phyloP scores from a whole-genome alignment of 352 stramenopile genomes.

The Phytophthora sansomeana region DNA sequence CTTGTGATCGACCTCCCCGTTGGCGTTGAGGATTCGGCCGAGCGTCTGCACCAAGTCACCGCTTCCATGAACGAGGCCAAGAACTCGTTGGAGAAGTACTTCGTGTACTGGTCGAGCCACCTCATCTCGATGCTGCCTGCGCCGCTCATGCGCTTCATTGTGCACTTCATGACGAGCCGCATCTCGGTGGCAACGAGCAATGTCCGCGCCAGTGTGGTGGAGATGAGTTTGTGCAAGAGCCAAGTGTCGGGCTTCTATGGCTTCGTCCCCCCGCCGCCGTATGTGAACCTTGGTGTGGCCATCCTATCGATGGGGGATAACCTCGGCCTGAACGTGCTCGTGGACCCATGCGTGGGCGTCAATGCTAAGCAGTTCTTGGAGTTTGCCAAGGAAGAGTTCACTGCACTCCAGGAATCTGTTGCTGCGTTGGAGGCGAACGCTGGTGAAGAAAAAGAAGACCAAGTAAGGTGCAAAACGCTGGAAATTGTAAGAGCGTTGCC shows the following conservation, averaged over 20 bases:
- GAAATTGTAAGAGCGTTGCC: not conserved
- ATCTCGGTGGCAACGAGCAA: conserved; percentile 79
- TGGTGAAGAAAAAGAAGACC: conserved; percentile 39
- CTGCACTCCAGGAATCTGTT: conserved; percentile 48
- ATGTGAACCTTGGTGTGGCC: conserved; percentile 80
- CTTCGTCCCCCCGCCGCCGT: conserved; percentile 82
- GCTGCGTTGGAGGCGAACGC: conserved; percentile 39
- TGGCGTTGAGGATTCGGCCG: conserved; percentile 51
- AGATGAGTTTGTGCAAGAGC: conserved; percentile 63
- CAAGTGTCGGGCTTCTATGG: conserved; percentile 69
- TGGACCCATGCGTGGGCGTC: conserved; percentile 74
- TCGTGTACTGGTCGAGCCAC: conserved; percentile 72
- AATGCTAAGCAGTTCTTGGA: conserved; percentile 69
- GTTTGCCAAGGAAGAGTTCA: conserved; percentile 75
- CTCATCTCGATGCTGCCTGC: conserved; percentile 64
- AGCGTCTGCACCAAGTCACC: conserved; percentile 61
- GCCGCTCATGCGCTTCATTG: conserved; percentile 55
- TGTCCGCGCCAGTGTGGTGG: conserved; percentile 62
- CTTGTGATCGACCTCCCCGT: conserved; percentile 80
- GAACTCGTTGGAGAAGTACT: conserved; percentile 80
- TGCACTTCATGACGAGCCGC: conserved; percentile 63
- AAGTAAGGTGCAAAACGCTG: conserved; percentile 26
- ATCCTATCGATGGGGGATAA: conserved; percentile 77
- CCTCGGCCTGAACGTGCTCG: conserved; percentile 77
- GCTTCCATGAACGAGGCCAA: conserved; percentile 79